These are phyloP conservation scores for Phytophthora cryptogea DNA, from an alignment of 352 stramenopile genomes.

Conservation along the genomic window DNA sequence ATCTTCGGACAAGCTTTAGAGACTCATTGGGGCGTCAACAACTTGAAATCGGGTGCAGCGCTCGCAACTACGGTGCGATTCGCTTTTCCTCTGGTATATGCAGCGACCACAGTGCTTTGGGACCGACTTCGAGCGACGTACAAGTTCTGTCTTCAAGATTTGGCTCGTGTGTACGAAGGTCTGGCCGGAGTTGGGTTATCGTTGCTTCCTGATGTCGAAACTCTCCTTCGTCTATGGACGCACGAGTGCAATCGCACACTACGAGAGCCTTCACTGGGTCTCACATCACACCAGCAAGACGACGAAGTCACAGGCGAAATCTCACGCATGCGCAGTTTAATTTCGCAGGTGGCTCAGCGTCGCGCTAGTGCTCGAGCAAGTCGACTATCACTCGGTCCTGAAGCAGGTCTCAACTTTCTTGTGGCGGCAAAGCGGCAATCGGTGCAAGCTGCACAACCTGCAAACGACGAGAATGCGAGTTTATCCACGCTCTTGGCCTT, in stretches of 20 bases:
- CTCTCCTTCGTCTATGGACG: conserved; percentile 49
- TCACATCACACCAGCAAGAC: conserved; percentile 13
- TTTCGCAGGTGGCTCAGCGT: conserved; percentile 25
- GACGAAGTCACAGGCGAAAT: conserved; percentile 17
- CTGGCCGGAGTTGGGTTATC: conserved; percentile 43
- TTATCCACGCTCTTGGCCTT: conserved; percentile 13
- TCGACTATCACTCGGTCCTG: conserved; percentile 17
- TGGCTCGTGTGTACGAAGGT: conserved; percentile 52
- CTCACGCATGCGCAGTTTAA: conserved; percentile 14
- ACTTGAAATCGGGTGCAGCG: not conserved
- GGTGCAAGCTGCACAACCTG: not conserved
- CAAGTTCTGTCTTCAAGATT: conserved; percentile 52
- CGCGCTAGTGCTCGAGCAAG: conserved; percentile 34
- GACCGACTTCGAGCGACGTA: conserved; percentile 37
- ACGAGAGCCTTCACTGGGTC: conserved; percentile 26
- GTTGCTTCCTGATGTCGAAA: conserved; percentile 47
- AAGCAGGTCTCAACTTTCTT: conserved; percentile 9
- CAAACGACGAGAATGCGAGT: conserved; percentile 12
- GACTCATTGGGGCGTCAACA: conserved; percentile 10
- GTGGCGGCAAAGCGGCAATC: conserved; percentile 12
- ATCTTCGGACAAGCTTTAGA: conserved; percentile 36
- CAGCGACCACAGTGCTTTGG: conserved; percentile 58
- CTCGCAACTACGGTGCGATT: conserved; percentile 26
- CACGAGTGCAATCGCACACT: conserved; percentile 55
- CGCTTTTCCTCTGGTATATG: conserved; percentile 34